Evolutionary conservation across 768 basidiomycete genomes (phyloP).

Genomic region (Russula emetica): DNA sequence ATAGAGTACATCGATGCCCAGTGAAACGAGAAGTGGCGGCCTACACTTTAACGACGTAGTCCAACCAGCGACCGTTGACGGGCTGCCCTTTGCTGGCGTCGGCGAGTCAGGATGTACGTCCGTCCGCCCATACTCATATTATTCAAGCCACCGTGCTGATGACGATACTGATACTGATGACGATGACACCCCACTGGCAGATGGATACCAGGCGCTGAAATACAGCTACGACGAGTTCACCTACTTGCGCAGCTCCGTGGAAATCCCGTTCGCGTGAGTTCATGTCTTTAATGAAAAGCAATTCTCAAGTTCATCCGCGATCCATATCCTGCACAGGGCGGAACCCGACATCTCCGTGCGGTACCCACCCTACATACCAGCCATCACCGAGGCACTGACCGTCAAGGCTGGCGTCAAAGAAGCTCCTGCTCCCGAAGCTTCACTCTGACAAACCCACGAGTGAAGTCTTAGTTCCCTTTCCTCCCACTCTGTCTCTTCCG

Average conservation of each 20-base stretch:
- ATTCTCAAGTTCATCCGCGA: not conserved
- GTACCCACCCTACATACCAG: conserved; percentile 59
- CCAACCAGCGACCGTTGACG: conserved; percentile 26
- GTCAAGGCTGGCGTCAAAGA: conserved; percentile 3
- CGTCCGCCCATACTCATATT: conserved; percentile 7
- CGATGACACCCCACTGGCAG: conserved; percentile 21
- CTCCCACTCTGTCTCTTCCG: not conserved
- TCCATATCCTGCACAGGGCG: conserved; percentile 36
- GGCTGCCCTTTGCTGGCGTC: conserved; percentile 31
- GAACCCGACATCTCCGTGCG: conserved; percentile 49
- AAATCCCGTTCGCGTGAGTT: conserved; percentile 56
- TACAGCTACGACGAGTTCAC: conserved; percentile 42
- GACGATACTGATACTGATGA: not conserved
- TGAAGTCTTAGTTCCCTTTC: not conserved
- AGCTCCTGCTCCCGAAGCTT: not conserved
- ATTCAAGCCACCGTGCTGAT: not conserved
- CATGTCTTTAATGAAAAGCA: not conserved
- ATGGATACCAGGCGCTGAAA: conserved; percentile 31
- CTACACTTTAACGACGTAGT: conserved; percentile 36
- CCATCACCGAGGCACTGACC: conserved; percentile 22
- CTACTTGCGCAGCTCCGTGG: conserved; percentile 45
- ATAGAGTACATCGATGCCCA: conserved; percentile 50
- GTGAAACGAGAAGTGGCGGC: conserved; percentile 40
- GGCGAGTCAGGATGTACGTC: conserved; percentile 35
- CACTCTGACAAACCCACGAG: not conserved